Evolutionary conservation across 192 early-diverging fungal species (phyloP).

Genomic region (Gamsiella multidivaricata): DNA sequence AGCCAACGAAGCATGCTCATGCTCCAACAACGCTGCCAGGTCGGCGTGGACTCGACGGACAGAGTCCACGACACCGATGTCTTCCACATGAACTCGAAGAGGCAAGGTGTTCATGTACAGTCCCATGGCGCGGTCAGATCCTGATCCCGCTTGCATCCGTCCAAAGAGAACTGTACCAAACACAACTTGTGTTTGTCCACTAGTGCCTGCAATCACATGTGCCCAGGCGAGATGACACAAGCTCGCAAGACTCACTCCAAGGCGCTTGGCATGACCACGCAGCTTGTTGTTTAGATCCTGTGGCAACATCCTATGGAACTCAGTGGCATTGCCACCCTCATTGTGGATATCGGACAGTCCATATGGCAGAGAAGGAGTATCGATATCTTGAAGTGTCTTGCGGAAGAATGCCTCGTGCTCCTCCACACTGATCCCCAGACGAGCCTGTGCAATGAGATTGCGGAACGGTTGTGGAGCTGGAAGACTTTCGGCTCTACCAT

Average conservation of each 20-base stretch:
- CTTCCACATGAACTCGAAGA: background rate
- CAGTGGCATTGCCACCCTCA: too few relatives aligned
- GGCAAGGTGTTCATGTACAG: background rate
- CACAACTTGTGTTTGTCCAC: background rate
- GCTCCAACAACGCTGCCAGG: slow-evolving; percentile 1
- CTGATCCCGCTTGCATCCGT: slow-evolving; percentile 2
- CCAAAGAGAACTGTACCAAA: background rate
- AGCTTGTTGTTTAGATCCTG: too few relatives aligned
- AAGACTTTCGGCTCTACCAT: too few relatives aligned
- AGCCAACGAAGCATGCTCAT: slow-evolving; percentile 11
- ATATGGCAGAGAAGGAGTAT: too few relatives aligned
- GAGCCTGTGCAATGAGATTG: too few relatives aligned
- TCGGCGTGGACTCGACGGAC: background rate
- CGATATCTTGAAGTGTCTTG: too few relatives aligned
- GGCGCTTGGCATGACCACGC: too few relatives aligned
- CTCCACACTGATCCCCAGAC: too few relatives aligned
- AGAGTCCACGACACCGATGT: background rate
- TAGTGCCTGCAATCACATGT: background rate
- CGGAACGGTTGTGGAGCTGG: too few relatives aligned
- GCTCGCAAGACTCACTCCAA: background rate
- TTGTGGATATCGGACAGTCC: too few relatives aligned
- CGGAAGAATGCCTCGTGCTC: too few relatives aligned
- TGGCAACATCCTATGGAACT: too few relatives aligned
- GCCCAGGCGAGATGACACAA: slow-evolving; percentile 4
- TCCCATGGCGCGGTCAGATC: background rate